Conservation (phyloP, 305 asterid genomes). For the Solanum aculeatissimum region DNA sequence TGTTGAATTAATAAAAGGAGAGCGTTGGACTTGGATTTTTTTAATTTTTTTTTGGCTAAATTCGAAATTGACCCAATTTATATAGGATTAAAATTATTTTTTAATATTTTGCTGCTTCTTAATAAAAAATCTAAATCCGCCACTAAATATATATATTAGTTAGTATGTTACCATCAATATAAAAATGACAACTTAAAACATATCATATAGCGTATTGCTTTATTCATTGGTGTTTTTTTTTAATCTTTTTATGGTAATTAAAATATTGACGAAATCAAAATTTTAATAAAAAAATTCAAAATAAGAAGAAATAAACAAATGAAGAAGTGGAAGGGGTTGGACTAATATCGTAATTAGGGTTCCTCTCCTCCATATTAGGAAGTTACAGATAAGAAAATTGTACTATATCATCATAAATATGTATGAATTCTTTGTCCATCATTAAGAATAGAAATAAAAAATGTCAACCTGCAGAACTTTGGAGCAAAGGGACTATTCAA, state of each 20-base stretch:
- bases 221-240: not conserved
- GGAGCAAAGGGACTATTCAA: not conserved
- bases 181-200: not conserved
- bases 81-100: no score
- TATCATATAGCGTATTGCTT: not conserved
- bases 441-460: not conserved
- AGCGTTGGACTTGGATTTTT: not conserved
- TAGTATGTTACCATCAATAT: not conserved
- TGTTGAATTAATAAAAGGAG: not conserved
- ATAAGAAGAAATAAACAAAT: not conserved
- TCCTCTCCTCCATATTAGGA: not conserved
- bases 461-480: not conserved
- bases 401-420: not conserved
- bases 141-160: no score
- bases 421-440: not conserved
- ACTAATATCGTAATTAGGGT: not conserved
- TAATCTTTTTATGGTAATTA: not conserved
- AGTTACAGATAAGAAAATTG: not conserved
- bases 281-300: no score
- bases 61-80: no score
- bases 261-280: no score
- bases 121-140: no score
- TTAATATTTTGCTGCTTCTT: no score
- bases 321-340: not conserved
- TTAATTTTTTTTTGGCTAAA: not conserved